Base-by-base conservation (phyloP, 352 stramenopile species). In the Globisporangium middletonii region DNA sequence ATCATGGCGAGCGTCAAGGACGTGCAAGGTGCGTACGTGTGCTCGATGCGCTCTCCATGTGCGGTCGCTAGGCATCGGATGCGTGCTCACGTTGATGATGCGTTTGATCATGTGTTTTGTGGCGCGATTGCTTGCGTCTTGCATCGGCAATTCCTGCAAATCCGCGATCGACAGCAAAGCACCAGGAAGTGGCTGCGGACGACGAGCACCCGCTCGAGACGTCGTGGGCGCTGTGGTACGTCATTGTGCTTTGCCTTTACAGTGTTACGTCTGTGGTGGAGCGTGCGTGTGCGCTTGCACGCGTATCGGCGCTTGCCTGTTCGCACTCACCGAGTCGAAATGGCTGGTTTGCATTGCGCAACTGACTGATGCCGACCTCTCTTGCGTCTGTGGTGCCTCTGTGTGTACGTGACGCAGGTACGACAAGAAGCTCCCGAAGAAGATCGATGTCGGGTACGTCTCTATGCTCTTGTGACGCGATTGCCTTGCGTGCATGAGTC, bases 391-490 rank as follows among this genome's bases (percentile, higher is more conserved):
- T 18, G 23, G 23, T 23, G 23, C 23, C 23, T 23, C 15, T 53
- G 38, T 54, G 42, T 58, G 12, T 50, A 8, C 53, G 61, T 26
- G 35, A 11, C 42, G n/a, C 78, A 96, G 89, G 89, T 97, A 97
- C 64, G 90, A 97, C 78, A 96, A 96, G 76, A 97, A 97, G 71
- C 81, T 96, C 66, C 82, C 85, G 41, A 93, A 92, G 73, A 92
- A 92, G 59, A 94, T 89, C 65, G 83, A 95, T 66, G 76, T 93
- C 41, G 81, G 79, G 80, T 94, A 73, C 60, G 76, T 73, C 18
- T 0, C 28, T n/a, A 7, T 2, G 38, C 9, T 12, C 7, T 23
- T 13, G 18, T 41, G 18, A 9, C 26, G 60, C 49, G 43, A 8
- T 7, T 43, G 1, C 9, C 23, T 44, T 23, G 7, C 45, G 51